Percentiles rank a stretch among this genome's conserved stretches.
These are phyloP conservation scores for Claviceps paspali DNA, from an alignment of 2,329 filamentous ascomycete species.

Conservation along the genomic window DNA sequence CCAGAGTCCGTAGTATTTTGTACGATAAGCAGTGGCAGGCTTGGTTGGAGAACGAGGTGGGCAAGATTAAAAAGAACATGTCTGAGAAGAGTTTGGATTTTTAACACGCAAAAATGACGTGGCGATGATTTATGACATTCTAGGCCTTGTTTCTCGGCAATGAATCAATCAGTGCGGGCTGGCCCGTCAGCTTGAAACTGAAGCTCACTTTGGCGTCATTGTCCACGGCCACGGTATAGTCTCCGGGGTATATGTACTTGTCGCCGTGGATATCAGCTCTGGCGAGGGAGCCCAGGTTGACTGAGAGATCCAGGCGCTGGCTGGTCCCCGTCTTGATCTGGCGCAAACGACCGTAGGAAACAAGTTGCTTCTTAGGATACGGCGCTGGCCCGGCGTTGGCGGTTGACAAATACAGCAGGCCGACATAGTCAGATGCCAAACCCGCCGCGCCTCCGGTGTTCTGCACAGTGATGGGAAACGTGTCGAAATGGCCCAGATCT, in stretches of 20 bases:
- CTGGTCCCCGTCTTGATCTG: slow-evolving; percentile 5
- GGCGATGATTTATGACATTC: no score
- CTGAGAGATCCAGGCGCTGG: slow-evolving; percentile 3
- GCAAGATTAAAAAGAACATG: not conserved
- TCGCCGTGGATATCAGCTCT: slow-evolving; percentile 7
- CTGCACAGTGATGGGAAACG: not conserved
- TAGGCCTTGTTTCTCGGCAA: not conserved
- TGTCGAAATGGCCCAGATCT: not conserved
- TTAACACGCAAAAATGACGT: no score
- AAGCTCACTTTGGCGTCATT: slow-evolving; percentile 1
- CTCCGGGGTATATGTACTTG: slow-evolving; percentile 8
- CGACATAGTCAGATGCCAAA: slow-evolving; percentile 8
- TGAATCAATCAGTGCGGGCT: not conserved
- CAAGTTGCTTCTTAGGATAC: slow-evolving; percentile 7
- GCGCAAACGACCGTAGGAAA: slow-evolving; percentile 7
- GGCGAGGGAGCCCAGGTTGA: slow-evolving; percentile 6
- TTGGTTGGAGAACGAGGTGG: not conserved
- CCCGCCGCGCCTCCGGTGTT: not conserved
- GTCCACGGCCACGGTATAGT: slow-evolving; percentile 6
- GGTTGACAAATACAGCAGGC: slow-evolving; percentile 7
- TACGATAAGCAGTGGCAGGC: slow-evolving; percentile 15
- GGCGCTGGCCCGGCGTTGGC: slow-evolving; percentile 8
- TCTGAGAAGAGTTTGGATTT: no score
- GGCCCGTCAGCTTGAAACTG: slow-evolving; percentile 5
- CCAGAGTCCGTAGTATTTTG: slow-evolving; percentile 34